These are phyloP conservation scores for Periconia sp. DNA, from an alignment of 2,329 filamentous ascomycete species.

Conservation along the genomic window DNA sequence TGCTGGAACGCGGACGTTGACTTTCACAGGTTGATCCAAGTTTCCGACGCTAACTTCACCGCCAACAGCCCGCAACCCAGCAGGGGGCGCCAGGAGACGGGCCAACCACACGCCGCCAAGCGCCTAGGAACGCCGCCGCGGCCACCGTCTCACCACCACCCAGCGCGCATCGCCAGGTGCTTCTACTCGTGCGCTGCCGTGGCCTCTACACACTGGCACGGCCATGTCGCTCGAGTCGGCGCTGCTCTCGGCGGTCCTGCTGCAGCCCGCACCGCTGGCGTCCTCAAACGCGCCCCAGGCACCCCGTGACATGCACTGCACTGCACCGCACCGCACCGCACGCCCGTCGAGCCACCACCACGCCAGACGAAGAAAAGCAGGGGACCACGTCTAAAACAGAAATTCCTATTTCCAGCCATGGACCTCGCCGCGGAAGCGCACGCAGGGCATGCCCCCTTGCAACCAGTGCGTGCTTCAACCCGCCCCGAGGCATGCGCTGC, in stretches of 20 bases:
- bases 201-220: too few relatives aligned
- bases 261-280: too few relatives aligned
- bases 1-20: constrained; percentile 20
- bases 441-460: constrained; percentile 9
- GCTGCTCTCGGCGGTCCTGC: too few relatives aligned
- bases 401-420: constrained; percentile 1
- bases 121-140: not conserved
- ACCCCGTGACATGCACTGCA: too few relatives aligned
- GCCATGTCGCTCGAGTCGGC: not conserved
- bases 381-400: constrained; percentile 7
- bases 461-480: constrained; percentile 20
- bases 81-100: constrained; percentile 14
- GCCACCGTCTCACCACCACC: constrained; percentile 24
- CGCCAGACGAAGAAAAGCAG: too few relatives aligned
- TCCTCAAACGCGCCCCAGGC: not conserved
- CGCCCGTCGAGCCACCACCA: too few relatives aligned
- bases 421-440: constrained; percentile 4
- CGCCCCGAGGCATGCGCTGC: constrained; percentile 7
- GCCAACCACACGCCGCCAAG: constrained; percentile 21
- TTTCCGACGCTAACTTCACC: constrained; percentile 25
- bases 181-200: too few relatives aligned
- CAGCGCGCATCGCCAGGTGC: too few relatives aligned
- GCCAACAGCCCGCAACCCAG: constrained; percentile 24
- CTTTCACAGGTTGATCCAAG: constrained; percentile 24
- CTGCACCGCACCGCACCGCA: too few relatives aligned